These are phyloP conservation scores for Cytidiella melzeri DNA, from an alignment of 768 basidiomycete genomes.

Conservation along the genomic window DNA sequence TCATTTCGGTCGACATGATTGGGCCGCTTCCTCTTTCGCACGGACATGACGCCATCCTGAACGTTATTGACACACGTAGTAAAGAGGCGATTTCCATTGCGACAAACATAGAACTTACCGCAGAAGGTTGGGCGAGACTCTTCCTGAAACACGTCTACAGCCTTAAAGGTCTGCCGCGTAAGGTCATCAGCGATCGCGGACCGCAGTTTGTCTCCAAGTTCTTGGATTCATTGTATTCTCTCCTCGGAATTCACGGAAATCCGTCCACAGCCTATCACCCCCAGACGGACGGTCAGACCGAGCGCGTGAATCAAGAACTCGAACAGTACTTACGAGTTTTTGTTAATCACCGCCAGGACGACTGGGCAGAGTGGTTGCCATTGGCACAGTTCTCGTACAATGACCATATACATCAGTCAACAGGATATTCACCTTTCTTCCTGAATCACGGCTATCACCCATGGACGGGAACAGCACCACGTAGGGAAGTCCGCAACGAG, in stretches of 20 bases:
- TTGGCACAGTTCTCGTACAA: conserved; percentile 30
- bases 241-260: conserved; percentile 15
- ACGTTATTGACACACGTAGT: conserved; percentile 9
- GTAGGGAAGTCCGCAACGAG: neutral
- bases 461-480: neutral
- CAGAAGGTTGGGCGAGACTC: conserved; percentile 10
- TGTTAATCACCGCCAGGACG: conserved; percentile 23
- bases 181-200: conserved; percentile 30
- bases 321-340: conserved; percentile 29
- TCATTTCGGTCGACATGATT: conserved; percentile 20
- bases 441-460: conserved; percentile 19
- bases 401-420: conserved; percentile 22
- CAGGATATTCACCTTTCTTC: conserved; percentile 22
- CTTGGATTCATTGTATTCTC: conserved; percentile 18
- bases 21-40: conserved; percentile 16
- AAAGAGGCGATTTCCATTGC: conserved; percentile 12
- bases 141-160: conserved; percentile 16
- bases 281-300: conserved; percentile 34
- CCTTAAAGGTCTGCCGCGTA: conserved; percentile 12
- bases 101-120: conserved; percentile 7
- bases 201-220: conserved; percentile 26
- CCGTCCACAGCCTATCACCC: conserved; percentile 33
- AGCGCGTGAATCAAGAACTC: conserved; percentile 28
- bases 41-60: conserved; percentile 17
- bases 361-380: conserved; percentile 26